Evolutionary conservation across 139 green algal genomes (phyloP).

Genomic region (Tetraselmis striata): DNA sequence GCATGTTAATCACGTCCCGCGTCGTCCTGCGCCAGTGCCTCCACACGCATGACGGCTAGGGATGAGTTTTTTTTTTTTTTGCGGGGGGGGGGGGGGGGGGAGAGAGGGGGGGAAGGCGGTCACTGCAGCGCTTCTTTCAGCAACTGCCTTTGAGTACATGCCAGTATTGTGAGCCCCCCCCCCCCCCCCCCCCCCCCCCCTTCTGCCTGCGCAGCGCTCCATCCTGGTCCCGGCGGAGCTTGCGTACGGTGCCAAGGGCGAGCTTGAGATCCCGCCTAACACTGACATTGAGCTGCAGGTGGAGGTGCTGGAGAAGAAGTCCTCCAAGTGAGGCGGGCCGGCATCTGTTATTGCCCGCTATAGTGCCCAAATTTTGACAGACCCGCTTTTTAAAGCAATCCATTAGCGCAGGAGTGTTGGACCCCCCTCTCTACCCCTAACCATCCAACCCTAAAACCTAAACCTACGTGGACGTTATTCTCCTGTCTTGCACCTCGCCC

Average conservation of each 20-base stretch:
- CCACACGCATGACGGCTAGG: no score
- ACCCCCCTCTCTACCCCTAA: no score
- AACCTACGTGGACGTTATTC: no score
- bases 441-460: no score
- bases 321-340: neutral
- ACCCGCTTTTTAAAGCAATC: no score
- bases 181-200: no score
- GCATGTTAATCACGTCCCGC: no score
- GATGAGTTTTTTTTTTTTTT: neutral
- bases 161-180: neutral
- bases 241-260: constrained; percentile 56
- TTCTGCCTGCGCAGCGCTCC: constrained; percentile 45
- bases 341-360: no score
- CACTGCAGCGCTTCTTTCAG: neutral
- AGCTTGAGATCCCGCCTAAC: constrained; percentile 53
- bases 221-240: constrained; percentile 47
- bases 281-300: constrained; percentile 51
- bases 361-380: no score
- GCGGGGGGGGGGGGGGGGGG: constrained; percentile 19
- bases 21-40: no score
- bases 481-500: no score
- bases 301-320: constrained; percentile 36
- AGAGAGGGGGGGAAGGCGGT: constrained; percentile 7
- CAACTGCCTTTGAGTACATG: constrained; percentile 9
- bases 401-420: no score